Evolutionary conservation across 768 basidiomycete species (phyloP).

Genomic region (Glaciozyma antarctica): DNA sequence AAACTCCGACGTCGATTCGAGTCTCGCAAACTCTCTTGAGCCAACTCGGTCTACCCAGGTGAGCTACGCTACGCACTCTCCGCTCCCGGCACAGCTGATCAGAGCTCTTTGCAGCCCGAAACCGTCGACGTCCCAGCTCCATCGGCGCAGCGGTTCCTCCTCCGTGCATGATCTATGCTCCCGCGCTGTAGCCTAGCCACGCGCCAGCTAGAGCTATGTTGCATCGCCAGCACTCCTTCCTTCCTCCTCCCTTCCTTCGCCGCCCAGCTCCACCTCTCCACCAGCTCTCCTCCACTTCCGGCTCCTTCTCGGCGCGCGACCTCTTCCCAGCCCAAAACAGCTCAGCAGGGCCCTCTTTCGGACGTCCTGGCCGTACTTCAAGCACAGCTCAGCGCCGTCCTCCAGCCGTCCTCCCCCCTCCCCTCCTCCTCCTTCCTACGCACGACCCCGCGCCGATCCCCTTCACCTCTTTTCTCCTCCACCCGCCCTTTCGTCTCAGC

Average conservation of each 20-base stretch:
- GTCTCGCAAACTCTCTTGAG: background rate
- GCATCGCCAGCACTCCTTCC: conserved; percentile 13
- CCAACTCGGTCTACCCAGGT: background rate
- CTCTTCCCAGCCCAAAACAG: background rate
- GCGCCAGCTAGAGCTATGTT: background rate
- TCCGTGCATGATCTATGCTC: conserved; percentile 1
- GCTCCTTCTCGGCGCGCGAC: background rate
- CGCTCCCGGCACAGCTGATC: background rate
- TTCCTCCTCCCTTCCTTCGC: conserved; percentile 27
- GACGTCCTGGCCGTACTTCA: background rate
- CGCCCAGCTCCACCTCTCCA: too few species aligned
- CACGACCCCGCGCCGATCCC: background rate
- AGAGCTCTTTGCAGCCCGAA: background rate
- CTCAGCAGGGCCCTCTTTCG: background rate
- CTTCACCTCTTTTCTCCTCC: background rate
- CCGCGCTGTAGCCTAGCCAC: conserved; percentile 2
- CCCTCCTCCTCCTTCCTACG: too few species aligned
- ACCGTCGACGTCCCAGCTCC: background rate
- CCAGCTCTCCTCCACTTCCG: background rate
- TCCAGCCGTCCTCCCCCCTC: too few species aligned
- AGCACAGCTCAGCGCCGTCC: background rate
- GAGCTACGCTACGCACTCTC: background rate
- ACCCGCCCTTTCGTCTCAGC: background rate
- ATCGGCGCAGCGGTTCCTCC: background rate
- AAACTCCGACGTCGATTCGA: background rate